Evolutionary conservation across 805 yeast species (phyloP).

Genomic region (Gaillardinia entomophila): DNA sequence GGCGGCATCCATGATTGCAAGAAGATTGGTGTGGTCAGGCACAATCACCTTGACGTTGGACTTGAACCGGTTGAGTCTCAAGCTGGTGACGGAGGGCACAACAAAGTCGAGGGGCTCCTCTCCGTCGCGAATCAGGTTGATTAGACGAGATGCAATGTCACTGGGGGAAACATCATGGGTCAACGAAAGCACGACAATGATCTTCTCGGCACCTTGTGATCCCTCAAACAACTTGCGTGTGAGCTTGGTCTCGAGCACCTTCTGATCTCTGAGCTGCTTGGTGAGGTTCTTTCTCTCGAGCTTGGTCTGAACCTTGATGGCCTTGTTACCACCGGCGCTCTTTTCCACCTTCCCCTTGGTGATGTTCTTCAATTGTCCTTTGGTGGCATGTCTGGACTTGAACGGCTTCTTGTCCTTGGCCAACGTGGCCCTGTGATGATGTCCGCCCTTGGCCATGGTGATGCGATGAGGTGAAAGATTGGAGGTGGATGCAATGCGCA

Average conservation of each 20-base stretch:
- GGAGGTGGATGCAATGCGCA: conserved; percentile 2
- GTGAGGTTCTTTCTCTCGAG: conserved; percentile 72
- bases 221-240: conserved; percentile 76
- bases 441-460: conserved; percentile 55
- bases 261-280: conserved; percentile 70
- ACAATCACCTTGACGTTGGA: conserved; percentile 67
- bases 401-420: conserved; percentile 85
- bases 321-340: conserved; percentile 31
- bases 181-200: conserved; percentile 75
- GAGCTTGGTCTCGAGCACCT: conserved; percentile 54
- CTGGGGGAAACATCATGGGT: conserved; percentile 61
- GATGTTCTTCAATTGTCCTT: conserved; percentile 76
- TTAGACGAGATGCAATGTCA: conserved; percentile 48
- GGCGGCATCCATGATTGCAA: conserved; percentile 77
- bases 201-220: conserved; percentile 71
- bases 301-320: conserved; percentile 30
- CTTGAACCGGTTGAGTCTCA: conserved; percentile 62
- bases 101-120: conserved; percentile 20
- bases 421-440: conserved; percentile 77
- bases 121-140: conserved; percentile 32
- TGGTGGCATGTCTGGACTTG: conserved; percentile 87
- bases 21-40: conserved; percentile 62
- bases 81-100: conserved; percentile 45
- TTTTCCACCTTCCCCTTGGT: conserved; percentile 87
- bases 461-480: conserved; percentile 1